phyloP scores from a whole-genome alignment of 371 early-diverging fungal genomes.

The Mortierella sp. region DNA sequence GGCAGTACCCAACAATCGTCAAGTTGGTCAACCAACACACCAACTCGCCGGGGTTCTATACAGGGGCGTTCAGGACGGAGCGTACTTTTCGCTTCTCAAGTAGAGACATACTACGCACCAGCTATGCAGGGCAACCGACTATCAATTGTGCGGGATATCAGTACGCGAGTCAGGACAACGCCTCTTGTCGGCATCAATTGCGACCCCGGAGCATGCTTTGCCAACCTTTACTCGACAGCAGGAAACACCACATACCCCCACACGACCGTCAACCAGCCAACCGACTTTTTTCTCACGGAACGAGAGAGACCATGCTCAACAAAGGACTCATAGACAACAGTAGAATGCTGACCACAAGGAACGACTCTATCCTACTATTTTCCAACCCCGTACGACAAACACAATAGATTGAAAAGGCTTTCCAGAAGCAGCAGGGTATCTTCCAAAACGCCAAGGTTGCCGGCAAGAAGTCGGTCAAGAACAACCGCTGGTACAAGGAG shows the following conservation, averaged over 20 bases:
- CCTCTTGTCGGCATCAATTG: neutral
- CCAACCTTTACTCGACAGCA: neutral
- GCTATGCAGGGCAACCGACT: neutral
- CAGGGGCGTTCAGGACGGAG: neutral
- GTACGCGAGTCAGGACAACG: neutral
- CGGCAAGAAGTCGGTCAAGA: slow-evolving; percentile 83
- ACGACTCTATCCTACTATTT: neutral
- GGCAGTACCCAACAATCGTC: too few species aligned
- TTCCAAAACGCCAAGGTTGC: slow-evolving; percentile 94
- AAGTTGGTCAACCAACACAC: neutral
- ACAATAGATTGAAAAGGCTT: slow-evolving; percentile 86
- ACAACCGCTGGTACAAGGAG: slow-evolving; percentile 95
- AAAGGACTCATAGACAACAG: neutral
- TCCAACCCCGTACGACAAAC: neutral
- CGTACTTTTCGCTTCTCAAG: neutral
- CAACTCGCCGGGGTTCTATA: neutral
- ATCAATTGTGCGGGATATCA: neutral
- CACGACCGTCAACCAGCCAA: neutral
- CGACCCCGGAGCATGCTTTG: too few species aligned
- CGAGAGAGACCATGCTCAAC: neutral
- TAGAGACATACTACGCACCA: neutral
- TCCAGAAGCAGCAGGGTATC: slow-evolving; percentile 97
- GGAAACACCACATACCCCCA: neutral
- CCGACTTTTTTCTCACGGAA: neutral
- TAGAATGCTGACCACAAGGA: slow-evolving; percentile 2